These are phyloP conservation scores for Trypanosoma mega DNA, from an alignment of 208 protist species.

Conservation along the genomic window DNA sequence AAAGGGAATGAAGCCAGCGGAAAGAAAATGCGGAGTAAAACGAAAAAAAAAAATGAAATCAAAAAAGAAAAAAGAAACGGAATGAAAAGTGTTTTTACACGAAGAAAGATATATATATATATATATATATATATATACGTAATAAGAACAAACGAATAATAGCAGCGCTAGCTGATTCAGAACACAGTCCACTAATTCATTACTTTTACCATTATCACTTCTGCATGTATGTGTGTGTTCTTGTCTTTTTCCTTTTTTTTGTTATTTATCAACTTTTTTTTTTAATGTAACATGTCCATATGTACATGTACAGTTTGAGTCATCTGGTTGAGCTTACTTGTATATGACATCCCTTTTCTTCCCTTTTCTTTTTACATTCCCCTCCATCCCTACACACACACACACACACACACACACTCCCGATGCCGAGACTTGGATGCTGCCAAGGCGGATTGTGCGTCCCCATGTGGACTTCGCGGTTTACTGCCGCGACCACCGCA, in stretches of 20 bases:
- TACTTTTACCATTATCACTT: no score
- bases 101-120: background rate
- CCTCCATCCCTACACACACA: no score
- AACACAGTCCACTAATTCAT: background rate
- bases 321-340: no score
- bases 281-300: no score
- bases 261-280: no score
- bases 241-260: no score
- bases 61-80: slow-evolving; percentile 3
- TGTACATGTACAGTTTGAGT: no score
- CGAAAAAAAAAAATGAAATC: slow-evolving; percentile 6
- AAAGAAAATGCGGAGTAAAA: slow-evolving; percentile 1
- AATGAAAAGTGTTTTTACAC: background rate
- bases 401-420: no score
- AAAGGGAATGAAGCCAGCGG: background rate
- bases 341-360: no score
- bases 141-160: background rate
- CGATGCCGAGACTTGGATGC: background rate
- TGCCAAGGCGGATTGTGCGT: background rate
- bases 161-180: background rate
- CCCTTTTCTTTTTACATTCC: no score
- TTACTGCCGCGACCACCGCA: no score
- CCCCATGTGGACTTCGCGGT: background rate
- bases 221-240: no score
- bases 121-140: background rate